Percentiles rank a stretch among this genome's conserved stretches.
Evolutionary conservation across 768 basidiomycete genomes (phyloP).

Genomic region (Rhizopogon sp.): DNA sequence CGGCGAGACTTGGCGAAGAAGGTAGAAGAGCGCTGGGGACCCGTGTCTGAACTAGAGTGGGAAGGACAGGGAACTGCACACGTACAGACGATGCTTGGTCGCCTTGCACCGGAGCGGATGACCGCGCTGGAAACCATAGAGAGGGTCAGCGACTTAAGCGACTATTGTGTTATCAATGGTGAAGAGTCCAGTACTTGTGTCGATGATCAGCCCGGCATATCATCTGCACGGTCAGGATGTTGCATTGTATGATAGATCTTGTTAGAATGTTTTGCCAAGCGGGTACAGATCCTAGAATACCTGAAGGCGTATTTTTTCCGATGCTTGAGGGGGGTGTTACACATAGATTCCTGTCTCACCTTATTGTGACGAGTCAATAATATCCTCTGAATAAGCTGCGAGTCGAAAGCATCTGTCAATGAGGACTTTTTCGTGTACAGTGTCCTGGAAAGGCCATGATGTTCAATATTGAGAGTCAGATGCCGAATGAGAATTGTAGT

Average conservation of each 20-base stretch:
- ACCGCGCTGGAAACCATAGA: not conserved
- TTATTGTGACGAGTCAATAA: too few species aligned
- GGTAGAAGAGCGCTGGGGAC: not conserved
- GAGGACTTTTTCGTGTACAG: too few species aligned
- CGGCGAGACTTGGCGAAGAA: not conserved
- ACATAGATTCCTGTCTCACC: not conserved
- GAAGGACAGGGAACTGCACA: not conserved
- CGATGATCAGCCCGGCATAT: not conserved
- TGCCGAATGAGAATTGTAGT: too few species aligned
- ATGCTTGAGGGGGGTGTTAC: not conserved
- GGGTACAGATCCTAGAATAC: too few species aligned
- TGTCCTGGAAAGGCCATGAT: too few species aligned
- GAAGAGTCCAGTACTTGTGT: not conserved
- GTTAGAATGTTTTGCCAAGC: not conserved
- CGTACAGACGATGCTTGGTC: not conserved
- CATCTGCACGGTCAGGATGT: not conserved
- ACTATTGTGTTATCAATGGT: too few species aligned
- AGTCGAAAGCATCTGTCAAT: too few species aligned
- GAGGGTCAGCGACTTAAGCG: not conserved
- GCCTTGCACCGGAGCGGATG: not conserved
- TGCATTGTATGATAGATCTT: not conserved
- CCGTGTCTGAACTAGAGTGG: not conserved
- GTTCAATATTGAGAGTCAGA: too few species aligned
- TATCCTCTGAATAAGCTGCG: too few species aligned
- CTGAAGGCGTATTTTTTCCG: not conserved